Percentiles rank a stretch among this genome's conserved stretches.
phyloP scores from a whole-genome alignment of 1,284 basidiomycete species.

The Pseudozyma sp. region DNA sequence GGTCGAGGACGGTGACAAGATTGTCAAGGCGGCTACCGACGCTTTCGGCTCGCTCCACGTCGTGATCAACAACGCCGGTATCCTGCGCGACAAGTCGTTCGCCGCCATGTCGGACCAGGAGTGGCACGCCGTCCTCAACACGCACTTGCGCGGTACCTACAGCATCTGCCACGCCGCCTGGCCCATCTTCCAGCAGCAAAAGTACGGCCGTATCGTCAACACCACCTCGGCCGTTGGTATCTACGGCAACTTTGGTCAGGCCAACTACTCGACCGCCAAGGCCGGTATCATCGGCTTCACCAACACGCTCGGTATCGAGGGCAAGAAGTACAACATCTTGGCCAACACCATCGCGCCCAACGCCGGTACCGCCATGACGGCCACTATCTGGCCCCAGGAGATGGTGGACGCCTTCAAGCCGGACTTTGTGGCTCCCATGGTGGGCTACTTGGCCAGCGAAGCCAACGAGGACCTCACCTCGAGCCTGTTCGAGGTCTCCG shows the following conservation, averaged over 20 bases:
- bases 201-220: slow-evolving; percentile 94
- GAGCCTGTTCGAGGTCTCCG: slow-evolving; percentile 86
- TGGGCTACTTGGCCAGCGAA: slow-evolving; percentile 89
- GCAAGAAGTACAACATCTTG: slow-evolving; percentile 85
- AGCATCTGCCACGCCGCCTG: slow-evolving; percentile 86
- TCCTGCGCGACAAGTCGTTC: slow-evolving; percentile 88
- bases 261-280: slow-evolving; percentile 83
- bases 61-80: slow-evolving; percentile 92
- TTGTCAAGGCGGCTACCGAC: slow-evolving; percentile 87
- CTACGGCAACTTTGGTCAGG: slow-evolving; percentile 92
- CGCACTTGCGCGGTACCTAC: slow-evolving; percentile 80
- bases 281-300: slow-evolving; percentile 92
- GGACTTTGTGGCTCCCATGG: slow-evolving; percentile 88
- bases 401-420: slow-evolving; percentile 97
- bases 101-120: slow-evolving; percentile 87
- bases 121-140: slow-evolving; percentile 91
- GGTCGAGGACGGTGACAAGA: slow-evolving; percentile 85
- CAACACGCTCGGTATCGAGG: slow-evolving; percentile 89
- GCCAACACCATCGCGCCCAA: slow-evolving; percentile 91
- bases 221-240: slow-evolving; percentile 93
- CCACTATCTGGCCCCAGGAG: slow-evolving; percentile 80
- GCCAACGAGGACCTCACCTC: slow-evolving; percentile 81
- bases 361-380: slow-evolving; percentile 75
- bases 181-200: slow-evolving; percentile 97
- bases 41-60: slow-evolving; percentile 90